These are phyloP conservation scores for Lepidium sativum DNA, from an alignment of 345 rosid species.

Conservation along the genomic window DNA sequence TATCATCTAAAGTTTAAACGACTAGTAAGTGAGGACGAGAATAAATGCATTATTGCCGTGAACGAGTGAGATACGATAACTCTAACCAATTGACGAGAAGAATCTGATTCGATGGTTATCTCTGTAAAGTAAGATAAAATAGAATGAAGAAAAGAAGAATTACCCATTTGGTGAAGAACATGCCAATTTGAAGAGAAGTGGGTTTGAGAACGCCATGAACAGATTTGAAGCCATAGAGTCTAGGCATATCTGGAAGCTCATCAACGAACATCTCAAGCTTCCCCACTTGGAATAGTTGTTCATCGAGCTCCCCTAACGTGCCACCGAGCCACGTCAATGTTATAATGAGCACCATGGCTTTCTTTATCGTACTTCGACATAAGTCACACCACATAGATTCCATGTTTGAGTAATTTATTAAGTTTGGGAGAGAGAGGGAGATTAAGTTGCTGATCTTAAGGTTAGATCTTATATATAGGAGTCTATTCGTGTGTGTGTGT, in stretches of 20 bases:
- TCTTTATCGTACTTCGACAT: conserved; percentile 1
- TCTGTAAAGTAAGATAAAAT: neutral
- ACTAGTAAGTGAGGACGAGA: neutral
- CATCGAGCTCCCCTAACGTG: conserved; percentile 28
- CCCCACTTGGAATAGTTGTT: conserved; percentile 22
- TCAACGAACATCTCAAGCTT: conserved; percentile 72
- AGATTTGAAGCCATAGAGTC: conserved; percentile 38
- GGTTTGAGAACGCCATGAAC: conserved; percentile 35
- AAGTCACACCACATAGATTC: neutral
- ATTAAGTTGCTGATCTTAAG: neutral
- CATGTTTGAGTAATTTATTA: neutral
- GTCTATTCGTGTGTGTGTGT: neutral
- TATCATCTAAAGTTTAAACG: neutral
- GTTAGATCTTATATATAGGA: neutral
- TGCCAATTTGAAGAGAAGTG: conserved; percentile 58
- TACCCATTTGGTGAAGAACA: conserved; percentile 77
- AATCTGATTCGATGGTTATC: neutral
- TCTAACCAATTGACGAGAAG: conserved; percentile 10
- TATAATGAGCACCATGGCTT: conserved; percentile 19
- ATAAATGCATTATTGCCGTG: neutral
- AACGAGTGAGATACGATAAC: neutral
- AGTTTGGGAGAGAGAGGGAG: neutral
- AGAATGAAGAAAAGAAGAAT: neutral
- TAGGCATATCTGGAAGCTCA: conserved; percentile 70
- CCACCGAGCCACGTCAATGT: conserved; percentile 9